Evolutionary conservation across 2,329 filamentous ascomycete genomes (phyloP).

Genomic region (Hymenoscyphus repandus): DNA sequence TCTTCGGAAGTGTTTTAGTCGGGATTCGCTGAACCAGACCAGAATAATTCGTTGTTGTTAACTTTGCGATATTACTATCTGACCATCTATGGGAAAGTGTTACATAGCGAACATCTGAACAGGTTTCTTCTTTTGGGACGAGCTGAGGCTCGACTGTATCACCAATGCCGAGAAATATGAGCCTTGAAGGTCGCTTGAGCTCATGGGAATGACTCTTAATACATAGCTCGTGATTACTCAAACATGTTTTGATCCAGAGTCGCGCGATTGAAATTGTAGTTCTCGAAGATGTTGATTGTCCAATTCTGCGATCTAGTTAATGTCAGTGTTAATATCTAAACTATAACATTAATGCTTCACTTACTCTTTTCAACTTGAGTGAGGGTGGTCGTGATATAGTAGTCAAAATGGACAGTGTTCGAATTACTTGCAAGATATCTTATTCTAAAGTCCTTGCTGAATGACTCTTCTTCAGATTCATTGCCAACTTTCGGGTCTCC

Average conservation of each 20-base stretch:
- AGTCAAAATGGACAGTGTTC: neutral
- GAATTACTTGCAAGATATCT: neutral
- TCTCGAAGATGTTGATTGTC: conserved; percentile 4
- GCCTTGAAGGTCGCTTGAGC: conserved; percentile 1
- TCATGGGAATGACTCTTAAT: neutral
- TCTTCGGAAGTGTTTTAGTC: conserved; percentile 19
- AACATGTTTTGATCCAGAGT: conserved; percentile 7
- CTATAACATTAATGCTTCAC: neutral
- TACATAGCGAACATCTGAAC: conserved; percentile 15
- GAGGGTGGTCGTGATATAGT: conserved; percentile 6
- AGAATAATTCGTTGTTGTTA: conserved; percentile 7
- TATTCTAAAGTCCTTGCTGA: conserved; percentile 8
- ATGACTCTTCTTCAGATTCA: neutral
- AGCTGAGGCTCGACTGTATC: neutral
- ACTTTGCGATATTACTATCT: conserved; percentile 11
- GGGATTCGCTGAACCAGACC: conserved; percentile 9
- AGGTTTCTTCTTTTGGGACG: conserved; percentile 1
- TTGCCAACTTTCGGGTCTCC: neutral
- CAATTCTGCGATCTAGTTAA: conserved; percentile 4
- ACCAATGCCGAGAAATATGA: conserved; percentile 4
- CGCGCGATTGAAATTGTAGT: conserved; percentile 6
- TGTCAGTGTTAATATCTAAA: neutral
- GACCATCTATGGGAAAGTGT: conserved; percentile 29
- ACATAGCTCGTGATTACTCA: conserved; percentile 1
- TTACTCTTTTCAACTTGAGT: conserved; percentile 4